Conservation (phyloP, 164 flowering plant genomes). For the Buxus sempervirens region DNA sequence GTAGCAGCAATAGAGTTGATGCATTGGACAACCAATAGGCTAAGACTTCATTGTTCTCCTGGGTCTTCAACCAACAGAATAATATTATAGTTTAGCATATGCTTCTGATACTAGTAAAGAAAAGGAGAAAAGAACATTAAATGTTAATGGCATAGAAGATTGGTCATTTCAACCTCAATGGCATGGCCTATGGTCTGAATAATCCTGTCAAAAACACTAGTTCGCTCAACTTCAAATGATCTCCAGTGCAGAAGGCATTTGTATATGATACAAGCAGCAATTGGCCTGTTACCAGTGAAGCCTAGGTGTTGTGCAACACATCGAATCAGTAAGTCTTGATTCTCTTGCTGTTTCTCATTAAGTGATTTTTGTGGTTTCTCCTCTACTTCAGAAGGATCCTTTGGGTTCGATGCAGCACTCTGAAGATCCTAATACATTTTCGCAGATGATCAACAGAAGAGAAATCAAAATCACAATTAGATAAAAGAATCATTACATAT, state of each 20-base stretch:
- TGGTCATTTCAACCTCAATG: conserved; percentile 64
- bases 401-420: conserved; percentile 46
- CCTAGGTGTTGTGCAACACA: conserved; percentile 88
- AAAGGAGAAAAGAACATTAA: neutral
- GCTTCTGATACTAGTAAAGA: neutral
- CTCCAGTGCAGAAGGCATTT: conserved; percentile 98
- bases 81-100: conserved; percentile 10
- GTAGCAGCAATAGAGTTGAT: conserved; percentile 82
- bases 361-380: conserved; percentile 96
- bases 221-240: conserved; percentile 97
- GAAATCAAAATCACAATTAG: neutral
- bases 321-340: conserved; percentile 72
- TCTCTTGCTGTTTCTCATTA: conserved; percentile 94
- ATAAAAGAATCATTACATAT: neutral
- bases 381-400: conserved; percentile 70
- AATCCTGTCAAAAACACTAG: conserved; percentile 92
- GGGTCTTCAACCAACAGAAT: conserved; percentile 46
- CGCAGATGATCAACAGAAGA: conserved; percentile 12
- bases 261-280: conserved; percentile 94
- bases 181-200: conserved; percentile 94
- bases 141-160: neutral
- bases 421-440: conserved; percentile 56
- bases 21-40: conserved; percentile 98
- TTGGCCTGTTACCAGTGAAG: conserved; percentile 78
- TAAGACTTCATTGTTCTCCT: conserved; percentile 80